These are phyloP conservation scores for Rhododendron vialii DNA, from an alignment of 148 eudicot genomes.

Conservation along the genomic window DNA sequence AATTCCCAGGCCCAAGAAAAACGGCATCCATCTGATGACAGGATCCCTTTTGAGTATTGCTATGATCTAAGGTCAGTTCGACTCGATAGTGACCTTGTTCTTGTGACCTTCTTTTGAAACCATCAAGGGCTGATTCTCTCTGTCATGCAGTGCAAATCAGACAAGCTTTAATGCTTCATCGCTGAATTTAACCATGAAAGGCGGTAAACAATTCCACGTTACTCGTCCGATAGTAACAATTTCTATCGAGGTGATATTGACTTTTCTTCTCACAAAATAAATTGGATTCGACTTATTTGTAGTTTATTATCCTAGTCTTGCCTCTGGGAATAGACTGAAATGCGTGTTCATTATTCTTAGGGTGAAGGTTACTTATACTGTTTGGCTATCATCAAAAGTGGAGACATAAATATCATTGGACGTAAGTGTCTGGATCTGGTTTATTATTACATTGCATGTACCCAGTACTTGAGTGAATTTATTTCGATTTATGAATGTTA, in stretches of 20 bases:
- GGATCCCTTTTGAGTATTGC: slow-evolving; percentile 50
- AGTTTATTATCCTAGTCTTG: background rate
- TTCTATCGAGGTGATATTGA: slow-evolving; percentile 21
- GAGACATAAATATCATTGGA: slow-evolving; percentile 53
- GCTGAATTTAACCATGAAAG: slow-evolving; percentile 65
- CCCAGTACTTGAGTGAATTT: background rate
- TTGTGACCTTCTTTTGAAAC: background rate
- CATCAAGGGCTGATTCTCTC: slow-evolving; percentile 9
- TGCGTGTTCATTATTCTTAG: slow-evolving; percentile 21
- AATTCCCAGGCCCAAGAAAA: slow-evolving; percentile 41
- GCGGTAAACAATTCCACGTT: slow-evolving; percentile 49
- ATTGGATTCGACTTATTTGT: background rate
- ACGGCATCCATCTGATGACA: slow-evolving; percentile 27
- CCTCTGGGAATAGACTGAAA: slow-evolving; percentile 7
- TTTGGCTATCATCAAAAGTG: slow-evolving; percentile 56
- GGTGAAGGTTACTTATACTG: slow-evolving; percentile 38
- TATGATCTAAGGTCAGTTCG: slow-evolving; percentile 36
- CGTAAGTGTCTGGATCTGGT: slow-evolving; percentile 34
- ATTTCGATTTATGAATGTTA: background rate
- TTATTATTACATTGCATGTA: background rate
- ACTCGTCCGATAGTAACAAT: slow-evolving; percentile 32
- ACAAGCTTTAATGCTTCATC: slow-evolving; percentile 21
- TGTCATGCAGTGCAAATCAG: slow-evolving; percentile 43
- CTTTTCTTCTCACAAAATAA: background rate
- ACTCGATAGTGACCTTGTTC: background rate